Percentiles rank a stretch among this genome's conserved stretches.
Conservation (phyloP, 768 basidiomycete species). For the Glaciozyma antarctica region DNA sequence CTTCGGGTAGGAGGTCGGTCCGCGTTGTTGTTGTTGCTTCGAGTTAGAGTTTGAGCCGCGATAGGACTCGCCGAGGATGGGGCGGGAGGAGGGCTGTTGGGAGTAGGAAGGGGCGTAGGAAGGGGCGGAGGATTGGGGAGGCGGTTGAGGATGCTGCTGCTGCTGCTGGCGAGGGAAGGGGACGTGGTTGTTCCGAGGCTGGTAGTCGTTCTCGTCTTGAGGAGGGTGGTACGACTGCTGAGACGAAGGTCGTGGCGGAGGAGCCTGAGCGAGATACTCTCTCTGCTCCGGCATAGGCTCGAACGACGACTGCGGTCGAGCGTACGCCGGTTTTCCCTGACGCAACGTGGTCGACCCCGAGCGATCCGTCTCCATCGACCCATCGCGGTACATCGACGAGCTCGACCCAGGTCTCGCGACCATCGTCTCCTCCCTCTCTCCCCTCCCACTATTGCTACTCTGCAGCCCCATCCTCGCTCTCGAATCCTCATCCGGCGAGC, state of each 20-base stretch:
- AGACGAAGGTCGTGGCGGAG: background rate
- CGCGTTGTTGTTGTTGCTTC: background rate
- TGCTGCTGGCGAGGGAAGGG: background rate
- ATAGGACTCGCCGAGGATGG: conserved; percentile 22
- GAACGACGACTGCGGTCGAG: background rate
- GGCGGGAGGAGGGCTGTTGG: background rate
- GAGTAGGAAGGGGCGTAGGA: background rate
- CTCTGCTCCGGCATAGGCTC: background rate
- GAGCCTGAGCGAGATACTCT: background rate
- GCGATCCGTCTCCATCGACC: background rate
- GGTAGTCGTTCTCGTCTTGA: background rate
- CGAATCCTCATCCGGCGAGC: conserved; percentile 5
- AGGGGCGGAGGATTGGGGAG: background rate
- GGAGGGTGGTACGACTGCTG: background rate
- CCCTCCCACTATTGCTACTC: conserved; percentile 19
- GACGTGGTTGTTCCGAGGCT: background rate
- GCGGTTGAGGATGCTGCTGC: background rate
- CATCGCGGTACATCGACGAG: conserved; percentile 14
- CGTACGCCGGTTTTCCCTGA: background rate
- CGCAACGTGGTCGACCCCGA: background rate
- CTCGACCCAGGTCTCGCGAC: conserved; percentile 3
- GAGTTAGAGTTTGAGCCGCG: background rate
- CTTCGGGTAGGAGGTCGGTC: conserved; percentile 2
- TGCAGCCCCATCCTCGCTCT: too few relatives aligned
- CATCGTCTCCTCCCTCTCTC: conserved; percentile 6